Evolutionary conservation across 23 red algal species (phyloP), one percentile per base, ranked within the genome.

Genomic region (Gracilaria domingensis): DNA sequence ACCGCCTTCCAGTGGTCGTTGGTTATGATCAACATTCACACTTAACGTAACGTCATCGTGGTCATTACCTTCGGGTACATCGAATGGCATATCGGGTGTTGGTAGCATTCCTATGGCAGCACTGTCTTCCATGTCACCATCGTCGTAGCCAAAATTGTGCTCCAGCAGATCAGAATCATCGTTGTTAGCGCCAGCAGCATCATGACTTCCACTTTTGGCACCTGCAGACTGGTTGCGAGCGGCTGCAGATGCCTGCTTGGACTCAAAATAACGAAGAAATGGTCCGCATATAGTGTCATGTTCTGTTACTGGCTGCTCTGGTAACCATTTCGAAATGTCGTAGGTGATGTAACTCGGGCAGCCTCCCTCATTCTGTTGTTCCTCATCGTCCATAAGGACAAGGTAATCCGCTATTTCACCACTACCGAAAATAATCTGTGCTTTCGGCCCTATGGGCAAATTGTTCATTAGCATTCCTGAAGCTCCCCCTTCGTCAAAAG

Each of bases 401-500:
- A 95, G 69, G 21, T 66, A 66, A 47, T 91, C 77, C 29, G 93
- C 93, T 32, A 55, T 60, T 49, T 88, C 91, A 18, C 79, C 78
- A 48, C 90, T 88, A 53, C 94, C 95, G 75, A 97, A 92, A 12
- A 92, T 87, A 8, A 94, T 49, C 56, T 92, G 64, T 21, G 62
- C 75, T 55, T 86, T 79, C 18, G 84, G 66, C 29, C 89, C 82
- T 24, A 94, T 59, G 9, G 84, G 78, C 74, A 97, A 48, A 61
- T 89, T 87, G 74, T 93, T 92, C 61, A 95, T 30, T 24, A 98
- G 81, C 83, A 95, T 89, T 24, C 92, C 86, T 67, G 64, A 81
- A 25, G 96, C 91, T 20, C 94, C 96, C 23, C 89, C 89, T 74
- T 95, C 86, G 69, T 98, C 83, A 82, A 98, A 93, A n/a, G 93